Evolutionary conservation across 208 protist genomes (phyloP), one percentile per base, ranked within the genome.

Genomic region (Trypanosoma avium): DNA sequence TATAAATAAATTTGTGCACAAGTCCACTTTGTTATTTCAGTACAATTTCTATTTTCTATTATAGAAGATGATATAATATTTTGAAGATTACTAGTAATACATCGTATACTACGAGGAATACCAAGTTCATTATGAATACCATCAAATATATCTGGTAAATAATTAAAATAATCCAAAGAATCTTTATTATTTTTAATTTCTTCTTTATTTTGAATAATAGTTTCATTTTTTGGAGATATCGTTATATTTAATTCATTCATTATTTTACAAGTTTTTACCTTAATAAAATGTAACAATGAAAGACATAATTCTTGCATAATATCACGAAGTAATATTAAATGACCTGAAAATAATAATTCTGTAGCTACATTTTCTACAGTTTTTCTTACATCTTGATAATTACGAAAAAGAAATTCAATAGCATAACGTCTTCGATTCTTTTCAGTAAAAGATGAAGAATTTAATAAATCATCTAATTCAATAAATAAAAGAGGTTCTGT

Each of bases 91-190:
- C 17, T 26, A 8, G 61, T 70, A 26, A 73, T 50, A 30, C 47
- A 58, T 2, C 65, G 22, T 19, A 38, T 19, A 17, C 72, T 60
- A 24, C 75, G 79, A 21, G 82, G 74, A 50, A 93, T 61, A 26
- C 81, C 81, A n/a, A 90, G 54, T 45, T 93, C 87, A 19, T 75
- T 70, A 70, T 88, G 81, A 45, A 88, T 70, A 3, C 79, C 79
- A 33, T 77, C 75, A 52, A 92, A 77, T 30, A 71, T 36, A 24
- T 75, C 68, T 2, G 17, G 27, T 1, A 62, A 22, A 21, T 46
- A 5, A 30, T 9, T 53, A 15, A 17, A 8, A 50, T 26, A 15
- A 40, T 27, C 29, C 12, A 19, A 21, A n/a, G 17, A 13, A 47
- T 30, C 33, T 13, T 22, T 19, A 17, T 21, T 7, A 38, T 38